phyloP scores from a whole-genome alignment of 768 basidiomycete species.

The Tremella fuciformis region DNA sequence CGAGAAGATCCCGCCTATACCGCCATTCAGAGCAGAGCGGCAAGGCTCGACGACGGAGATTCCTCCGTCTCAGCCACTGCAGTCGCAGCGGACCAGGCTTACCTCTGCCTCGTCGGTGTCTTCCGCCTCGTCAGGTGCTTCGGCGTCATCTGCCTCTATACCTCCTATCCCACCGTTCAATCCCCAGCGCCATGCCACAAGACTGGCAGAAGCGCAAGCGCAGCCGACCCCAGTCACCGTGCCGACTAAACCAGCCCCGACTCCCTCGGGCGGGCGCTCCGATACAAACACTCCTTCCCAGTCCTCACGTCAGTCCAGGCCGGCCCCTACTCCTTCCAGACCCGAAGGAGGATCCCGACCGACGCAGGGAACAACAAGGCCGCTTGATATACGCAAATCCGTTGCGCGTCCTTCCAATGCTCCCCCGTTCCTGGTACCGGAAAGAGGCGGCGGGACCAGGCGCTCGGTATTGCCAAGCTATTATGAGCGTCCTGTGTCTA shows the following conservation, averaged over 20 bases:
- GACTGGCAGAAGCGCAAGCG: neutral
- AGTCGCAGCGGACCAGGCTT: neutral
- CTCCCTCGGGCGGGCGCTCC: too few relatives aligned
- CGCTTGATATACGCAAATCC: neutral
- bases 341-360: neutral
- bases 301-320: too few relatives aligned
- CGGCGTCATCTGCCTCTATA: neutral
- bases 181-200: neutral
- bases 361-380: neutral
- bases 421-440: neutral
- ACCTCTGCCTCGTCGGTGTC: neutral
- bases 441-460: neutral
- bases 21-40: too few relatives aligned
- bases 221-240: neutral
- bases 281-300: too few relatives aligned
- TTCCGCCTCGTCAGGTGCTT: too few relatives aligned
- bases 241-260: too few relatives aligned
- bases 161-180: slow-evolving; percentile 2
- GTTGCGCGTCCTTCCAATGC: neutral
- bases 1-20: too few relatives aligned
- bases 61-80: too few relatives aligned
- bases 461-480: slow-evolving; percentile 2
- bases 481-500: slow-evolving; percentile 4
- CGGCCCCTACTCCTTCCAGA: too few relatives aligned
- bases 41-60: too few relatives aligned